A percentile compares a stretch with the other conserved stretches of the same genome.
phyloP scores from a whole-genome alignment of 306 rosid species.

The Crotalaria pallida region DNA sequence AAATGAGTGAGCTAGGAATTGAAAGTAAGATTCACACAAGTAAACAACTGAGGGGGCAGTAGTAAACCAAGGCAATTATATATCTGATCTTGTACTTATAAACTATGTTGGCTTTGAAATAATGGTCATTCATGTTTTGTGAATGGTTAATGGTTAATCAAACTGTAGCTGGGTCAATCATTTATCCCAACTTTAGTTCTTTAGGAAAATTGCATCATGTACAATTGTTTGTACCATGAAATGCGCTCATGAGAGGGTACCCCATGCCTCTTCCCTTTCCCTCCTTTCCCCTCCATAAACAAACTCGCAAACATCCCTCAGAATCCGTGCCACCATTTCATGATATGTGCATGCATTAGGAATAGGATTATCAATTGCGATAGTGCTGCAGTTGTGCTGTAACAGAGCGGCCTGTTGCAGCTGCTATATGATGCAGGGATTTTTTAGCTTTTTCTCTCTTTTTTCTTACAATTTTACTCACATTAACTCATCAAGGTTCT shows the following conservation, averaged over 20 bases:
- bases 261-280: too few species aligned
- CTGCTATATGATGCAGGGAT: too few species aligned
- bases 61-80: background rate
- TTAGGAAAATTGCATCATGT: background rate
- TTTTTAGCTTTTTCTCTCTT: too few species aligned
- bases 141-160: background rate
- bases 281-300: too few species aligned
- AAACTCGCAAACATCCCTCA: too few species aligned
- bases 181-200: background rate
- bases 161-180: background rate
- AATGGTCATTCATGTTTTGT: background rate
- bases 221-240: background rate
- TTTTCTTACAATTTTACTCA: too few species aligned
- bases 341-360: background rate
- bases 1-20: background rate
- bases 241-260: too few species aligned
- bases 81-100: background rate
- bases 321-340: background rate
- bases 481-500: too few species aligned
- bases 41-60: background rate
- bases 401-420: too few species aligned
- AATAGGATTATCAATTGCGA: too few species aligned
- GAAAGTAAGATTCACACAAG: background rate
- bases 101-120: too few species aligned
- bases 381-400: too few species aligned